These are phyloP conservation scores for Kwoniella bestiolae DNA, from an alignment of 768 basidiomycete genomes.

Conservation along the genomic window DNA sequence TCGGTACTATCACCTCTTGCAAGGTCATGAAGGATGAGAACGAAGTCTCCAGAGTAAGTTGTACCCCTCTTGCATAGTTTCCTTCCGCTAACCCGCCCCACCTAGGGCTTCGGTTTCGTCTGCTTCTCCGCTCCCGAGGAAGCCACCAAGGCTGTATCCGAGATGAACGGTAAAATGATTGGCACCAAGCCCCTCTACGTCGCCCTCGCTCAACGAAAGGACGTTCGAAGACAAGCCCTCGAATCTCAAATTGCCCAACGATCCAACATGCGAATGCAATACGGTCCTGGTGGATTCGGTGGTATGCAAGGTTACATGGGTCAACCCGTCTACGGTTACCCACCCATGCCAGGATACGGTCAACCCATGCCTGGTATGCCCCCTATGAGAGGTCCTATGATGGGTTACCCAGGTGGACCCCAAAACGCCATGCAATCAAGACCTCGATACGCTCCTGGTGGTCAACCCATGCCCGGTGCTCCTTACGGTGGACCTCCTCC, in stretches of 20 bases:
- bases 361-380: constrained; percentile 66
- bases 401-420: constrained; percentile 63
- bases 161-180: constrained; percentile 99
- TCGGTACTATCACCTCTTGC: constrained; percentile 95
- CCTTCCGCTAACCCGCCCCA: not conserved
- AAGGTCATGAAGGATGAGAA: constrained; percentile 99
- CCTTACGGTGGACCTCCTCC: constrained; percentile 38
- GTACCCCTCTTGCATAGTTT: not conserved
- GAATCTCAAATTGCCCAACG: constrained; percentile 99
- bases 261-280: constrained; percentile 88
- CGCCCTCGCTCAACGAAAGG: constrained; percentile 95
- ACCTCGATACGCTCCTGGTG: constrained; percentile 66
- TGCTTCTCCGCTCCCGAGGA: constrained; percentile 98
- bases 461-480: constrained; percentile 66
- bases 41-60: constrained; percentile 69
- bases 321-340: constrained; percentile 77
- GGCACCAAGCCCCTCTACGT: constrained; percentile 98
- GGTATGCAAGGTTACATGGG: constrained; percentile 70
- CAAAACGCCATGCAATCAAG: constrained; percentile 77
- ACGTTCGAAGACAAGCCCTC: constrained; percentile 95
- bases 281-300: constrained; percentile 76
- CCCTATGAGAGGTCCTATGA: constrained; percentile 60
- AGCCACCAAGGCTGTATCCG: constrained; percentile 97
- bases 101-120: constrained; percentile 89
- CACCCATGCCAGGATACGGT: constrained; percentile 77